phyloP scores from a whole-genome alignment of 768 basidiomycete species.

The Amanita rimosa region DNA sequence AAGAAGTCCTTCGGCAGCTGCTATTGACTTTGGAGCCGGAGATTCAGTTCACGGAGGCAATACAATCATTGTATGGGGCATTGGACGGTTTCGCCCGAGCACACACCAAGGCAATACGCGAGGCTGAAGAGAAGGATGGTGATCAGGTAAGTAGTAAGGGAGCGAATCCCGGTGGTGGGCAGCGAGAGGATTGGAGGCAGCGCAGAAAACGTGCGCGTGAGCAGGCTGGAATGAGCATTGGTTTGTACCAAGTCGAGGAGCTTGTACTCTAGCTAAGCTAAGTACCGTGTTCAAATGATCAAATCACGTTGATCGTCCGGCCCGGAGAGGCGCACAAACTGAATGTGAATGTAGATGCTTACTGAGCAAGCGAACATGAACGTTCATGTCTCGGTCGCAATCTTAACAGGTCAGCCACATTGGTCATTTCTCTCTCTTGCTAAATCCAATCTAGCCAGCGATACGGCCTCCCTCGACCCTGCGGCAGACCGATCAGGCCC shows the following conservation, averaged over 20 bases:
- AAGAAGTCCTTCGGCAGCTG: slow-evolving; percentile 38
- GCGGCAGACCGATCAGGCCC: slow-evolving; percentile 59
- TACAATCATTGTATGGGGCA: slow-evolving; percentile 47
- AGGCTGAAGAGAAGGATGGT: slow-evolving; percentile 19
- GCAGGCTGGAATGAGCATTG: slow-evolving; percentile 40
- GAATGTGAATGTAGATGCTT: too few species aligned
- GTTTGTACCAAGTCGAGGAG: slow-evolving; percentile 65
- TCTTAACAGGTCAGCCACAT: slow-evolving; percentile 12
- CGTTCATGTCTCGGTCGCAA: slow-evolving; percentile 10
- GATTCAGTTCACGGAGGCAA: slow-evolving; percentile 33
- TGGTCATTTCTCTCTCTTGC: neutral
- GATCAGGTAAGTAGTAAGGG: slow-evolving; percentile 14
- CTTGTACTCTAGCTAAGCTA: slow-evolving; percentile 43
- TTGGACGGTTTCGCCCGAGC: slow-evolving; percentile 52
- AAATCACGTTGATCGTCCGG: neutral
- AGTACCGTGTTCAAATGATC: too few species aligned
- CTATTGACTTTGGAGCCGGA: slow-evolving; percentile 44
- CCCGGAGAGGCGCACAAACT: too few species aligned
- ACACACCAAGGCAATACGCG: slow-evolving; percentile 36
- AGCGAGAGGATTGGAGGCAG: slow-evolving; percentile 35
- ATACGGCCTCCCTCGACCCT: slow-evolving; percentile 43
- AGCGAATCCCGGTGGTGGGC: slow-evolving; percentile 21
- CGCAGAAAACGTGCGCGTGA: slow-evolving; percentile 43
- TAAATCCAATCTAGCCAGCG: slow-evolving; percentile 43
- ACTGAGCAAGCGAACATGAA: too few species aligned